These are phyloP conservation scores for Zygosaccharomyces lentus DNA, from an alignment of 805 yeast genomes.

Conservation along the genomic window DNA sequence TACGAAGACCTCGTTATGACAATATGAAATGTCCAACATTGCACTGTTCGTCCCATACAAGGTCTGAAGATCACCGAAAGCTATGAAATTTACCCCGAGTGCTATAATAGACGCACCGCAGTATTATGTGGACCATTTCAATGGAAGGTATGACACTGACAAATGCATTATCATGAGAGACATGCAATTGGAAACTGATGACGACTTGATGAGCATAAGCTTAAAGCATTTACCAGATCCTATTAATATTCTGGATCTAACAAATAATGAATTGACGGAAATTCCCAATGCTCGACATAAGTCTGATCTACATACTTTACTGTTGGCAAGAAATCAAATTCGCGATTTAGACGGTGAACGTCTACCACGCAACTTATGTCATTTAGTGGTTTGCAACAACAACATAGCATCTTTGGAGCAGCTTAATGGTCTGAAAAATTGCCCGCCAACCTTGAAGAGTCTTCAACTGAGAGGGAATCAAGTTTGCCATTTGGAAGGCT, in stretches of 20 bases:
- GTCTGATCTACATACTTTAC: slow-evolving; percentile 45
- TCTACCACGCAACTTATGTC: slow-evolving; percentile 37
- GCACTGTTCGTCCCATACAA: neutral
- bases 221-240: slow-evolving; percentile 41
- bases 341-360: slow-evolving; percentile 36
- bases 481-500: slow-evolving; percentile 45
- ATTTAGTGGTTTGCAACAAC: slow-evolving; percentile 49
- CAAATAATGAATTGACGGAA: slow-evolving; percentile 64
- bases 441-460: slow-evolving; percentile 42
- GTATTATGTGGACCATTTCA: slow-evolving; percentile 40
- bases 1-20: neutral
- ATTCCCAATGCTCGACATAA: slow-evolving; percentile 46
- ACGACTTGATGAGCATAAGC: slow-evolving; percentile 41
- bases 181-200: slow-evolving; percentile 39
- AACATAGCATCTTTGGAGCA: slow-evolving; percentile 46
- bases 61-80: neutral
- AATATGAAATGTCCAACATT: too few species aligned
- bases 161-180: slow-evolving; percentile 29
- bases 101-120: slow-evolving; percentile 47
- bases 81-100: slow-evolving; percentile 56
- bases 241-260: slow-evolving; percentile 61
- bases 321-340: slow-evolving; percentile 63
- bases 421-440: slow-evolving; percentile 40
- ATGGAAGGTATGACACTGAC: slow-evolving; percentile 28
- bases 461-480: slow-evolving; percentile 59